These are phyloP conservation scores for Candida pseudoviswanathii DNA, from an alignment of 1,139 yeast genomes.

Conservation along the genomic window DNA sequence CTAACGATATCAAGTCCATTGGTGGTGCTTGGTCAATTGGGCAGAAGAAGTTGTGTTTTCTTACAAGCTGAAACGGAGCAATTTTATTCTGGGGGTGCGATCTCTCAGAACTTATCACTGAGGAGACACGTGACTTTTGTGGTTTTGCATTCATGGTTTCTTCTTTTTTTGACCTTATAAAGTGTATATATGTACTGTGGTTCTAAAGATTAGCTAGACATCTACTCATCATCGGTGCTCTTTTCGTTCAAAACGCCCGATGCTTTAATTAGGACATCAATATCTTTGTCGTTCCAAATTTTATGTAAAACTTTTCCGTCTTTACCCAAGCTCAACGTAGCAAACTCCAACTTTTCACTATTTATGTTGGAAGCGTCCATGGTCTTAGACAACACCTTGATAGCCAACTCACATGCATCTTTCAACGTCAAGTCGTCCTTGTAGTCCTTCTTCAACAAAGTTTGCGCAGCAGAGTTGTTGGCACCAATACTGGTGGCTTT, in stretches of 20 bases:
- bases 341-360: conserved; percentile 72
- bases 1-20: conserved; percentile 21
- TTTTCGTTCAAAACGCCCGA: conserved; percentile 65
- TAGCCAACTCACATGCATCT: conserved; percentile 85
- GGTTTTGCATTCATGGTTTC: background rate
- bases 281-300: conserved; percentile 79
- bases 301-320: conserved; percentile 61
- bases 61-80: background rate
- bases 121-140: background rate
- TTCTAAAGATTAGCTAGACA: background rate
- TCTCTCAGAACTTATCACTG: background rate
- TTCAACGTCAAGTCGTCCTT: conserved; percentile 76
- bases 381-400: conserved; percentile 90
- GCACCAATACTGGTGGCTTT: conserved; percentile 97
- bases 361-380: conserved; percentile 84
- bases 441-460: conserved; percentile 91
- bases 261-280: conserved; percentile 71
- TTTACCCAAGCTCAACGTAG: conserved; percentile 63
- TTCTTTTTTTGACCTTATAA: background rate
- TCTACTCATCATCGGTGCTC: conserved; percentile 26
- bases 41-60: too few species aligned
- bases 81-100: background rate
- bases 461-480: conserved; percentile 94
- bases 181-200: background rate
- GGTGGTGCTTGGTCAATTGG: conserved; percentile 2